Percentiles rank a stretch among this genome's conserved stretches.
Conservation (phyloP, 129 eudicot genomes). For the Chrysanthemum makinoi region DNA sequence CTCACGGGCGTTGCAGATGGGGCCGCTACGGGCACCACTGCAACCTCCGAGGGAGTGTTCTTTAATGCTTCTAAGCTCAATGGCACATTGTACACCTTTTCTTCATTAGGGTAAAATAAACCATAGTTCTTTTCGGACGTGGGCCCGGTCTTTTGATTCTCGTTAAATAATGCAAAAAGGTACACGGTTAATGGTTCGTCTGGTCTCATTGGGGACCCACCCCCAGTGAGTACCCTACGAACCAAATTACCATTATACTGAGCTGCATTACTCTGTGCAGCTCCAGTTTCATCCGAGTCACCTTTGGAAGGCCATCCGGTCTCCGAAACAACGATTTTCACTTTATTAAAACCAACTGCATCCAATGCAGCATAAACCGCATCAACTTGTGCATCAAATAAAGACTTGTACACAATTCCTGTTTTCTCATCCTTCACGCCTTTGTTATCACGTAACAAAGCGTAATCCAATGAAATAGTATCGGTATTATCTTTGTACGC, state of each 20-base stretch:
- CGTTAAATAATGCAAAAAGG: slow-evolving; percentile 80
- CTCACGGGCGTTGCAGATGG: slow-evolving; percentile 13
- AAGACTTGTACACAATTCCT: slow-evolving; percentile 59
- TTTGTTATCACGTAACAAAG: slow-evolving; percentile 48
- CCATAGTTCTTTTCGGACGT: slow-evolving; percentile 85
- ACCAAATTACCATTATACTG: slow-evolving; percentile 90
- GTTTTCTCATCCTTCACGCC: slow-evolving; percentile 62
- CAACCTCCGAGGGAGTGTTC: slow-evolving; percentile 34
- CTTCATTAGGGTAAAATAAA: slow-evolving; percentile 67
- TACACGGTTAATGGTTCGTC: slow-evolving; percentile 56
- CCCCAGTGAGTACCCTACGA: slow-evolving; percentile 59
- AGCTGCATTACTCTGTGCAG: slow-evolving; percentile 63
- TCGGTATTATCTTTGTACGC: slow-evolving; percentile 71
- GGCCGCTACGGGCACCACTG: slow-evolving; percentile 25
- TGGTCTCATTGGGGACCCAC: slow-evolving; percentile 83
- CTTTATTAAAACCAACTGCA: slow-evolving; percentile 42
- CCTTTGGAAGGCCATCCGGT: slow-evolving; percentile 98
- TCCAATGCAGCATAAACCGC: slow-evolving; percentile 81
- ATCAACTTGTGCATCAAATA: slow-evolving; percentile 85
- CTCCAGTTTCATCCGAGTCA: slow-evolving; percentile 68
- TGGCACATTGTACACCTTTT: slow-evolving; percentile 80
- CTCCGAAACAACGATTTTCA: slow-evolving; percentile 65
- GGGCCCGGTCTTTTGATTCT: slow-evolving; percentile 70
- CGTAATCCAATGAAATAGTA: slow-evolving; percentile 75
- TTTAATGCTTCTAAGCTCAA: slow-evolving; percentile 37